Evolutionary conservation across 352 stramenopile genomes (phyloP), one percentile per base, ranked within the genome.

Genomic region (Globisporangium mamillatum): DNA sequence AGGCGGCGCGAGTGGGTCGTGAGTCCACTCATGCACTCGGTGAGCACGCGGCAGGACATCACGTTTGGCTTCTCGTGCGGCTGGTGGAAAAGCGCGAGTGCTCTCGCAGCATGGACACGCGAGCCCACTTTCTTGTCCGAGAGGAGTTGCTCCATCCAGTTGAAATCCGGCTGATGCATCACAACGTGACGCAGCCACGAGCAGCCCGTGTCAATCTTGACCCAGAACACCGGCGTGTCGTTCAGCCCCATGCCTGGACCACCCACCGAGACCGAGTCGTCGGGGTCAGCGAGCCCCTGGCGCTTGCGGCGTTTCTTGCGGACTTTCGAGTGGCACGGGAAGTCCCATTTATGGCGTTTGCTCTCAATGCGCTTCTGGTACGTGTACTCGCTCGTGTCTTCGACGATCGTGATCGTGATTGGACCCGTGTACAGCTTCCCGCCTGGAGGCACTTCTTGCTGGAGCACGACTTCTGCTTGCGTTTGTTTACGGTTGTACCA

Each of bases 401-500:
- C 88, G 22, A 95, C 88, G 41, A 95, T 94, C 14, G 86, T 94
- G 65, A 95, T 91, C 22, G 80, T 88, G 65, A 95, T 93, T 3
- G 78, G 81, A 4, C 88, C 88, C 1, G 80, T 93, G 69, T 90
- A 95, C 1, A 93, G 69, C 66, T 95, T 92, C 12, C 85, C 86
- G 7, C 86, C 87, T 9, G 87, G 85, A 34, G 87, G 83, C 18
- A 95, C 81, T 60, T 92, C 84, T 65, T 95, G 88, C 68, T 94
- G 85, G 12, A 95, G 67, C 36, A 95, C 88, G 4, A 95, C 80
- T 70, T 95, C 88, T 7, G 88, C 88, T 59, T 95, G 88, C 0
- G 83, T 94, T 64, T 95, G 88, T 54, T 95, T 95, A 48, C 86
- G 84, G 66, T 95, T 95, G 78, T 95, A 94, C 86, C 88, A 95